These are phyloP conservation scores for Santalum album DNA, from an alignment of 164 flowering plant genomes.

Conservation along the genomic window DNA sequence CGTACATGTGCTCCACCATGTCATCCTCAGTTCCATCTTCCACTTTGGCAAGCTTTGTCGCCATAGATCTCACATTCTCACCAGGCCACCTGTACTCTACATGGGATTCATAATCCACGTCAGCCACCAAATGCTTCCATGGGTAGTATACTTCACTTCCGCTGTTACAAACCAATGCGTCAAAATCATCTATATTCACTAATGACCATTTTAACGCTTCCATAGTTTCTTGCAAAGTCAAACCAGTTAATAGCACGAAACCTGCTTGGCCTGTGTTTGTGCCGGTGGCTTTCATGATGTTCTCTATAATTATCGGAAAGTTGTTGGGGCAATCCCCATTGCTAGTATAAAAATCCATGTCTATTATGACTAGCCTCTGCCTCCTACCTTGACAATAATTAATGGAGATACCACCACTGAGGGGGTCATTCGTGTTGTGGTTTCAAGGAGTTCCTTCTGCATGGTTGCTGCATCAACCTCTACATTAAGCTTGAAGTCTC, in stretches of 20 bases:
- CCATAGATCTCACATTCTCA: conserved; percentile 44
- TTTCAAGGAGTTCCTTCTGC: too few relatives aligned
- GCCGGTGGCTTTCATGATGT: conserved; percentile 29
- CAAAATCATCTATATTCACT: conserved; percentile 45
- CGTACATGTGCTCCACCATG: conserved; percentile 22
- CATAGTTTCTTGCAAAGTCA: conserved; percentile 40
- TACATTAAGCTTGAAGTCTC: too few relatives aligned
- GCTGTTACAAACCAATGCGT: conserved; percentile 63
- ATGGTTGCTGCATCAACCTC: too few relatives aligned
- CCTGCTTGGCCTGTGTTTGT: conserved; percentile 34
- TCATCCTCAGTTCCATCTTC: conserved; percentile 47
- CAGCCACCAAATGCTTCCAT: conserved; percentile 53
- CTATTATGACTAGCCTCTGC: conserved; percentile 54
- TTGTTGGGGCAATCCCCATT: conserved; percentile 23
- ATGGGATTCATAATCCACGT: conserved; percentile 55
- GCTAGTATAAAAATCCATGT: conserved; percentile 43
- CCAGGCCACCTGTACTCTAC: conserved; percentile 75
- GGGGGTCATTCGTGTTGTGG: too few relatives aligned
- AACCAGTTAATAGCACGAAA: too few relatives aligned
- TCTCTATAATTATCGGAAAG: conserved; percentile 28
- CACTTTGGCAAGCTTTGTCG: conserved; percentile 41
- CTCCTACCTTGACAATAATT: too few relatives aligned
- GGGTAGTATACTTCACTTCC: conserved; percentile 70
- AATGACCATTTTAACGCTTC: conserved; percentile 33
- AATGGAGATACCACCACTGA: too few relatives aligned